Evolutionary conservation across 208 protist genomes (phyloP), one percentile per base, ranked within the genome.

Genomic region (Leptomonas pyrrhocoris): DNA sequence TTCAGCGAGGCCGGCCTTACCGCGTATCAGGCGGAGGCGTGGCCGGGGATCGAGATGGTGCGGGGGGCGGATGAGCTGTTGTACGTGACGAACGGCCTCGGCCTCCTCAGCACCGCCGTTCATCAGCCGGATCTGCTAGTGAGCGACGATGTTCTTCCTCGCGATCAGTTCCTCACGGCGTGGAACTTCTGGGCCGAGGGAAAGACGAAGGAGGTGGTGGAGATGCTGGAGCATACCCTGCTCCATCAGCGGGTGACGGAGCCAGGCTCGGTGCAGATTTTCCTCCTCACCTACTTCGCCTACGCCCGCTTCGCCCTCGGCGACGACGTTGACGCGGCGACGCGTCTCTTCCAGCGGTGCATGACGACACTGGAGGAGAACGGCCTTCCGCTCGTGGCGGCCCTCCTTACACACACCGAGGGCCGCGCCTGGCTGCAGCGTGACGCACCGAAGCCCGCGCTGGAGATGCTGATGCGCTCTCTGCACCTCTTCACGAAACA

Each of bases 61-160:
- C 51, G 57, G 15, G 84, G 69, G 0, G 72, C 73, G 48, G 79
- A 87, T 46, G 74, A 61, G 6, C 72, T 82, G 50, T 74, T 72
- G 25, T 90, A 90, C 65, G 23, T 90, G 25, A 88, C 85, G 27
- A 87, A 87, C 62, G 67, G 49, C 9, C 68, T 90, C 9, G 79
- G 85, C 23, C 61, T 90, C 12, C 59, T 85, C 28, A 73, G 59
- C 63, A 57, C 67, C 0, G 46, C 77, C 43, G 49, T 79, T 4
- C 61, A 66, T 18, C 50, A 56, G 59, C 65, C 31, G 46, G 45
- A 64, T 28, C 9, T 67, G 7, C 27, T 62, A 4, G 38, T 77
- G 54, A 36, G 27, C 21, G 43, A 67, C 7, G 50, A 66, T 25
- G n/a, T 15, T 1, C 40, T 70, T 9, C 58, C 64, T 12, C 31